Evolutionary conservation across 1,139 yeast species (phyloP).

Genomic region (Pichia sp.): DNA sequence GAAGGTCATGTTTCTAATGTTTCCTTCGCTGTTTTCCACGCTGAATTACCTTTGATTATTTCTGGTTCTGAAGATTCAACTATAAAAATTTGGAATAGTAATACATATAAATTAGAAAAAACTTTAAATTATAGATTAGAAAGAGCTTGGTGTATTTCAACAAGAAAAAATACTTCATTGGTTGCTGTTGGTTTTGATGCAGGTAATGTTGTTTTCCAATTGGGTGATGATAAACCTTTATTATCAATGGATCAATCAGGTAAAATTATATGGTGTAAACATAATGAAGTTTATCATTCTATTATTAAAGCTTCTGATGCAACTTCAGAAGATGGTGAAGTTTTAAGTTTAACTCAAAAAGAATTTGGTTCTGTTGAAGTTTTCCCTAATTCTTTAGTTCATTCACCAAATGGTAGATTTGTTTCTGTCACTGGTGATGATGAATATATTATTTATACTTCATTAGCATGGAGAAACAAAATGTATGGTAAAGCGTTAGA

Average conservation of each 20-base stretch:
- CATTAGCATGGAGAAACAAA: conserved; percentile 97
- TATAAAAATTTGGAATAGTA: conserved; percentile 71
- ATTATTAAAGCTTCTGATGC: conserved; percentile 65
- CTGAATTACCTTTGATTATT: conserved; percentile 82
- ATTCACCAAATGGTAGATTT: conserved; percentile 96
- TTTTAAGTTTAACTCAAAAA: conserved; percentile 67
- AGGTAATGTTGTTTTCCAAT: conserved; percentile 78
- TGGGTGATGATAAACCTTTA: conserved; percentile 93
- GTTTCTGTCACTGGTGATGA: conserved; percentile 98
- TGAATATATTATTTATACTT: conserved; percentile 91
- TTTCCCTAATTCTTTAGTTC: conserved; percentile 79
- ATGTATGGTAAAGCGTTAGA: conserved; percentile 86
- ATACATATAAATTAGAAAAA: conserved; percentile 80
- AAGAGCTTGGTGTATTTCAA: conserved; percentile 93
- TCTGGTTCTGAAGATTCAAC: conserved; percentile 85
- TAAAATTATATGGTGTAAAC: conserved; percentile 84
- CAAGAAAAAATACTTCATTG: conserved; percentile 70
- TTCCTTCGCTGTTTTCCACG: conserved; percentile 94
- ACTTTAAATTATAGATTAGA: conserved; percentile 87
- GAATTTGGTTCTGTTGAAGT: conserved; percentile 91
- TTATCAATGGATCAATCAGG: conserved; percentile 91
- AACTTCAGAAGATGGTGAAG: conserved; percentile 80
- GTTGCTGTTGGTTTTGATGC: conserved; percentile 93
- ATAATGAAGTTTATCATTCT: conserved; percentile 82
- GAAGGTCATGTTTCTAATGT: conserved; percentile 94